Evolutionary conservation across 2,329 filamentous ascomycete species (phyloP).

Genomic region (Cryoendolithus antarcticus): DNA sequence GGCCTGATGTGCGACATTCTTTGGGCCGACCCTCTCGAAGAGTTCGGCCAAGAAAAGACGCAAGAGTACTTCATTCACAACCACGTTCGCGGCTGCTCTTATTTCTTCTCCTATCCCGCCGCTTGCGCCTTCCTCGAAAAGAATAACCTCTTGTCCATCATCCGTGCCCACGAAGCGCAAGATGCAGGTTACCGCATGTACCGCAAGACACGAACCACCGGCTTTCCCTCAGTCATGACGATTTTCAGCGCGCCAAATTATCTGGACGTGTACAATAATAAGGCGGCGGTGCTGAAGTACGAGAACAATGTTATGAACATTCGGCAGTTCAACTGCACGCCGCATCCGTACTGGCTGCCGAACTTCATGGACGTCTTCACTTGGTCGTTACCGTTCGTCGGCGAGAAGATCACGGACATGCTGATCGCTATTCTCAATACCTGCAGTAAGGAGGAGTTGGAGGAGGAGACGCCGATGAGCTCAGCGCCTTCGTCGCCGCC

Average conservation of each 20-base stretch:
- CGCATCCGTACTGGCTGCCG: conserved; percentile 96
- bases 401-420: conserved; percentile 99
- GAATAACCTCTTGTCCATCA: conserved; percentile 94
- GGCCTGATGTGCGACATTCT: conserved; percentile 98
- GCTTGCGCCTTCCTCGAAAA: conserved; percentile 97
- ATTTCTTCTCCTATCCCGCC: conserved; percentile 97
- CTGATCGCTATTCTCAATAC: conserved; percentile 96
- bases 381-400: conserved; percentile 98
- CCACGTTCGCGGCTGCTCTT: conserved; percentile 94
- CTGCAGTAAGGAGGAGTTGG: conserved; percentile 96
- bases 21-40: conserved; percentile 94
- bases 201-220: conserved; percentile 91
- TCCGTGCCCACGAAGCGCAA: conserved; percentile 95
- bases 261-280: conserved; percentile 99
- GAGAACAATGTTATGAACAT: conserved; percentile 99
- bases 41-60: conserved; percentile 97
- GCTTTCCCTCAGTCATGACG: conserved; percentile 98
- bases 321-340: conserved; percentile 97
- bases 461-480: conserved; percentile 72
- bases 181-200: conserved; percentile 99
- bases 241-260: conserved; percentile 99
- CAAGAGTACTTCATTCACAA: conserved; percentile 97
- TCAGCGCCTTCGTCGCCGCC: conserved; percentile 65
- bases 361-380: conserved; percentile 99
- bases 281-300: conserved; percentile 96